Conservation (phyloP, 164 flowering plant genomes). For the Vitis rupestris region DNA sequence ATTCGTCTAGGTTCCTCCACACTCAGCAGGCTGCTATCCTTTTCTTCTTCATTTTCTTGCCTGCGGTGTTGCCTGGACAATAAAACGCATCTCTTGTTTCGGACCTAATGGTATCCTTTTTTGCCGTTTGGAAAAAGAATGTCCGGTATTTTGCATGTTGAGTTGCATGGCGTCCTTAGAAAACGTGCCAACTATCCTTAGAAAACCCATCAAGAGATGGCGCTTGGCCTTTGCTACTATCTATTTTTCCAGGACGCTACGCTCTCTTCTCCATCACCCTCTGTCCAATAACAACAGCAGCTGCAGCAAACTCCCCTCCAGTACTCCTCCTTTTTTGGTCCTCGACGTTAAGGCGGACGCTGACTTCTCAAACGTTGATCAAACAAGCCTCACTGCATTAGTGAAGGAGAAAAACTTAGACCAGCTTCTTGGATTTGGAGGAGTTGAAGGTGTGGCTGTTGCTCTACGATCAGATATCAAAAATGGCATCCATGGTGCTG, state of each 20-base stretch:
- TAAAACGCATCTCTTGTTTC: too few species aligned
- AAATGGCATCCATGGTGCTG: slow-evolving; percentile 23
- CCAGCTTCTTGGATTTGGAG: slow-evolving; percentile 21
- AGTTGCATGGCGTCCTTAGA: not conserved
- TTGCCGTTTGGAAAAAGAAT: too few species aligned
- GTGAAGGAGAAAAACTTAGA: slow-evolving; percentile 33
- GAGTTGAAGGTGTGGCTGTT: slow-evolving; percentile 22
- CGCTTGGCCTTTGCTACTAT: slow-evolving; percentile 5
- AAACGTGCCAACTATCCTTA: not conserved
- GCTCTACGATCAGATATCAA: slow-evolving; percentile 16
- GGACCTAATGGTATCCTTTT: too few species aligned
- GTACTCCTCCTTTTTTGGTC: too few species aligned
- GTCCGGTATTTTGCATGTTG: not conserved
- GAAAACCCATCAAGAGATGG: slow-evolving; percentile 1
- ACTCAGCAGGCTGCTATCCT: too few species aligned
- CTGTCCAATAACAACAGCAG: too few species aligned
- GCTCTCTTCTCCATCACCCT: not conserved
- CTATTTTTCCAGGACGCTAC: slow-evolving; percentile 10
- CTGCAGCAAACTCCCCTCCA: too few species aligned
- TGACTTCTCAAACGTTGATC: slow-evolving; percentile 14
- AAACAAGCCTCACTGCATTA: slow-evolving; percentile 17
- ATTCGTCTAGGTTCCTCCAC: too few species aligned
- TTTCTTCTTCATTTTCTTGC: too few species aligned
- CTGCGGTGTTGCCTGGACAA: too few species aligned
- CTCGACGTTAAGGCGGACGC: not conserved